Evolutionary conservation across 495 filamentous ascomycete genomes (phyloP).

Genomic region (Aspergillus egyptiacus): DNA sequence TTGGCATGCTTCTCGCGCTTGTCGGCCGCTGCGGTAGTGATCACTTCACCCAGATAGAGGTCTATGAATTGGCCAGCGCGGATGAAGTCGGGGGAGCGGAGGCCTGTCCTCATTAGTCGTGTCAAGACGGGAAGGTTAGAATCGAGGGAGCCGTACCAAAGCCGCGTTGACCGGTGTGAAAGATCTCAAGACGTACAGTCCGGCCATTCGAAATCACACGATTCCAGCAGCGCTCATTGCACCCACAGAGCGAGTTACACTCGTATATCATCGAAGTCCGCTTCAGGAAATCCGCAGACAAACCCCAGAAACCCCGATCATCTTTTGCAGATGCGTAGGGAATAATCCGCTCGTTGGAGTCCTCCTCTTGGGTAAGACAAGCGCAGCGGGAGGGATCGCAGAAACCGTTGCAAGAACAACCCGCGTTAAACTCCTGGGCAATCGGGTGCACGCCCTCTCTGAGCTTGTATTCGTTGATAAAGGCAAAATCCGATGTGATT

Average conservation of each 20-base stretch:
- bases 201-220: constrained; percentile 76
- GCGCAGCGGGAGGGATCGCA: constrained; percentile 34
- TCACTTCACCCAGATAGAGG: constrained; percentile 81
- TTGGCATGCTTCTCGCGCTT: constrained; percentile 50
- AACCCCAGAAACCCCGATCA: constrained; percentile 16
- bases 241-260: constrained; percentile 69
- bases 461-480: constrained; percentile 39
- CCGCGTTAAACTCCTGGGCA: constrained; percentile 32
- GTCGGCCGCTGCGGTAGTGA: constrained; percentile 64
- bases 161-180: constrained; percentile 68
- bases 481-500: constrained; percentile 35
- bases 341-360: constrained; percentile 31
- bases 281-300: constrained; percentile 25
- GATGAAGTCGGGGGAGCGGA: constrained; percentile 63
- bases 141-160: constrained; percentile 56
- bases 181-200: constrained; percentile 70
- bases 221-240: constrained; percentile 64
- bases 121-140: not conserved
- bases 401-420: constrained; percentile 32
- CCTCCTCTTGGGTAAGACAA: constrained; percentile 34
- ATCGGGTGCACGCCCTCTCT: constrained; percentile 28
- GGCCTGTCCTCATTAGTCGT: constrained; percentile 41
- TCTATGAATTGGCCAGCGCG: constrained; percentile 80
- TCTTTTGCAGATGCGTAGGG: constrained; percentile 29
- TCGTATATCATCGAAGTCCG: constrained; percentile 62